Evolutionary conservation across 352 stramenopile genomes (phyloP).

Genomic region (Globisporangium takayamanum): DNA sequence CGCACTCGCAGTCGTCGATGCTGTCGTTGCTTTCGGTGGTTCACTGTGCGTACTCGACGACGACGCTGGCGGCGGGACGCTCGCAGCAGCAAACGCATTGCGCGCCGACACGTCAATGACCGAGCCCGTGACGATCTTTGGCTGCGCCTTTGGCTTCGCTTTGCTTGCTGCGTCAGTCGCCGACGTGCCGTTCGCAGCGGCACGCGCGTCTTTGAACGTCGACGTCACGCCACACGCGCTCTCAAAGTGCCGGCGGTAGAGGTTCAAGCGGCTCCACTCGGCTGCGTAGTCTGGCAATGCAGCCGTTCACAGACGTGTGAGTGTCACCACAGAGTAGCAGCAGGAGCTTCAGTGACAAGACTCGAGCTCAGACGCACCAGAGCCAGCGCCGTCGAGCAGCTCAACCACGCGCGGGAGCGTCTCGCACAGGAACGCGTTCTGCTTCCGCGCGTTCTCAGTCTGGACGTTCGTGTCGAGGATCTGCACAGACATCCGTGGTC

Average conservation of each 20-base stretch:
- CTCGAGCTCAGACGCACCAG: slow-evolving; percentile 26
- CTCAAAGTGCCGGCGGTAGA: slow-evolving; percentile 76
- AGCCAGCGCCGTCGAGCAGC: slow-evolving; percentile 50
- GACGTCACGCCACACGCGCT: slow-evolving; percentile 58
- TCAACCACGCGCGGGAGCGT: slow-evolving; percentile 60
- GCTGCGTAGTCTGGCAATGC: slow-evolving; percentile 41
- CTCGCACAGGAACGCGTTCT: slow-evolving; percentile 57
- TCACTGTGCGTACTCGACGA: slow-evolving; percentile 3
- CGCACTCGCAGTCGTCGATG: slow-evolving; percentile 7
- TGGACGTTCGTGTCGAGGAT: slow-evolving; percentile 71
- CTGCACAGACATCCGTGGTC: slow-evolving; percentile 10
- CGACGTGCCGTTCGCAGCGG: slow-evolving; percentile 4
- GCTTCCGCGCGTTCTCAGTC: slow-evolving; percentile 51
- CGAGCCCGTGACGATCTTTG: slow-evolving; percentile 8
- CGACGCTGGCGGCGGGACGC: not conserved
- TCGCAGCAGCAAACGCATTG: slow-evolving; percentile 14
- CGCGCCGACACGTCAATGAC: slow-evolving; percentile 15
- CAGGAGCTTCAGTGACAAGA: not conserved
- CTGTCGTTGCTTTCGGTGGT: slow-evolving; percentile 5
- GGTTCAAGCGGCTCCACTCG: slow-evolving; percentile 72
- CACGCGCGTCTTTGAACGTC: slow-evolving; percentile 31
- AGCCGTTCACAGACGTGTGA: not conserved
- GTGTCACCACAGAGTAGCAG: not conserved
- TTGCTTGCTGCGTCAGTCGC: not conserved
- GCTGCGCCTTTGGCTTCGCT: not conserved